These are phyloP conservation scores for Kandelia obovata DNA, from an alignment of 345 rosid species.

Conservation along the genomic window DNA sequence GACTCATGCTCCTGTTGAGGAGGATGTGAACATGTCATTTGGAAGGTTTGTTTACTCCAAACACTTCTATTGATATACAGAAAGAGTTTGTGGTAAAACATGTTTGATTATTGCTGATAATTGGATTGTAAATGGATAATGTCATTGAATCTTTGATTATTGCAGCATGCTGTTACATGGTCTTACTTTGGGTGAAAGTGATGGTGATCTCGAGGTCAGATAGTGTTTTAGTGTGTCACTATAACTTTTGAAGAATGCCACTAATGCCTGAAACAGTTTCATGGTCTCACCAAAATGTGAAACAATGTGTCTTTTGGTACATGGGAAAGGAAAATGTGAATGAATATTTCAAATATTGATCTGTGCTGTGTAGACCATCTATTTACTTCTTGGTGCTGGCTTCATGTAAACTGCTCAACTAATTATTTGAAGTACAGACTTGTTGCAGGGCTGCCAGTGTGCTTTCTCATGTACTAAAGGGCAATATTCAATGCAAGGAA, in stretches of 20 bases:
- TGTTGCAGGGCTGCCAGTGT: constrained; percentile 97
- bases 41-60: constrained; percentile 62
- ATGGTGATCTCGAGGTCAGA: constrained; percentile 90
- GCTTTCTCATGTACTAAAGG: constrained; percentile 78
- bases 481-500: constrained; percentile 78
- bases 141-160: too few species aligned
- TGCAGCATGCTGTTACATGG: constrained; percentile 86
- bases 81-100: too few species aligned
- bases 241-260: background rate
- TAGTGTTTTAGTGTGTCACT: background rate
- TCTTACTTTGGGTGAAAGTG: constrained; percentile 78
- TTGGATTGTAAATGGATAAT: too few species aligned
- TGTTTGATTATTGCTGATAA: too few species aligned
- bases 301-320: too few species aligned
- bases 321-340: too few species aligned
- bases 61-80: constrained; percentile 8
- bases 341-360: constrained; percentile 1
- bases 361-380: constrained; percentile 2
- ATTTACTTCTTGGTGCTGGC: constrained; percentile 14
- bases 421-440: constrained; percentile 50
- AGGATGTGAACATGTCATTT: constrained; percentile 91
- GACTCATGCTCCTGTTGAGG: constrained; percentile 62
- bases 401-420: constrained; percentile 19
- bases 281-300: background rate
- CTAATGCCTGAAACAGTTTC: constrained; percentile 2